Percentiles rank a stretch among this genome's conserved stretches.
Evolutionary conservation across 305 asterid species (phyloP).

Genomic region (Solanum aculeatissimum): DNA sequence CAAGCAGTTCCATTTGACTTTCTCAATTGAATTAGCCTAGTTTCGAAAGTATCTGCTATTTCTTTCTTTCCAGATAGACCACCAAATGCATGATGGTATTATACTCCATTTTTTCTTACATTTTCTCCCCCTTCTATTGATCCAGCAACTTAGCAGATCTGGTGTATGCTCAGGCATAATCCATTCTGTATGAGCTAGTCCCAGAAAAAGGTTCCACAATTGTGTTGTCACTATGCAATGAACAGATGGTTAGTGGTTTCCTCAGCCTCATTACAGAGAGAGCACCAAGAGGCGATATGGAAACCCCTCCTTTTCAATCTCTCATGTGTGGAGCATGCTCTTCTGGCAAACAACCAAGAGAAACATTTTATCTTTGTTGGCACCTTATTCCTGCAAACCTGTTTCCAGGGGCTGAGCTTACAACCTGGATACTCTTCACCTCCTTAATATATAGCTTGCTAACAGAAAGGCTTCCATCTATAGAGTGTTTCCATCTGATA

Average conservation of each 20-base stretch:
- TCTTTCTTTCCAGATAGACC: neutral
- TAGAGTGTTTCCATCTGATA: neutral
- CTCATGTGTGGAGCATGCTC: neutral
- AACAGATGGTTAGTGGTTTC: neutral
- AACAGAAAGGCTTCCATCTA: neutral
- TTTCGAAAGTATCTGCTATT: neutral
- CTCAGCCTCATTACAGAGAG: neutral
- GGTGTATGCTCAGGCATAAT: neutral
- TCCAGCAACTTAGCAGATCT: neutral
- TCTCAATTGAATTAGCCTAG: neutral
- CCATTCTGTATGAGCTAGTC: neutral
- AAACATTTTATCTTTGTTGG: neutral
- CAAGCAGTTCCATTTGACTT: neutral
- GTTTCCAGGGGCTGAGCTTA: neutral
- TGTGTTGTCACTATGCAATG: neutral
- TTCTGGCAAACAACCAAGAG: neutral
- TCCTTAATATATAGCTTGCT: neutral
- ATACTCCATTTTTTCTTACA: neutral
- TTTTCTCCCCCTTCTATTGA: neutral
- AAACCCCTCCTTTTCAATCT: neutral
- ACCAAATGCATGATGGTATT: neutral
- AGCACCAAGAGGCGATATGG: neutral
- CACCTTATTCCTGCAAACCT: neutral
- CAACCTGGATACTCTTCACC: neutral
- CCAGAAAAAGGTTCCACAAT: neutral